Evolutionary conservation across 768 basidiomycete genomes (phyloP).

Genomic region (Coprinopsis strossmayeri): DNA sequence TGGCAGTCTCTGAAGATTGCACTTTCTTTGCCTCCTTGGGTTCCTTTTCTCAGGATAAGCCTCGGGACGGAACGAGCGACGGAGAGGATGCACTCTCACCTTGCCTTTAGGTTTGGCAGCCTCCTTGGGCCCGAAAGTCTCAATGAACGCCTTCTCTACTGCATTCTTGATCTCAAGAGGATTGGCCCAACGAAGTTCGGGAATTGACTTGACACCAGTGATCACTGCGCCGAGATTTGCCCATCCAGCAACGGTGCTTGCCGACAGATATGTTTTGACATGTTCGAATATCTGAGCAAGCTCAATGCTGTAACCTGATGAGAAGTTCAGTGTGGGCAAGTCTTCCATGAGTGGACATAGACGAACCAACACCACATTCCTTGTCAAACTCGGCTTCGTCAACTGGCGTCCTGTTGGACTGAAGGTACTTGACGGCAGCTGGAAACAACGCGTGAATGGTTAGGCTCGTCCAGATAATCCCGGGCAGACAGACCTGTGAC

Average conservation of each 20-base stretch:
- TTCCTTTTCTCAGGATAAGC: constrained; percentile 27
- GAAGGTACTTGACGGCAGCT: constrained; percentile 78
- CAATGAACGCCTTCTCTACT: constrained; percentile 61
- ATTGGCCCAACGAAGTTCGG: constrained; percentile 74
- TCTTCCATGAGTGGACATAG: neutral
- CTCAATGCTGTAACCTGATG: constrained; percentile 72
- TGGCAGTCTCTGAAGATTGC: constrained; percentile 26
- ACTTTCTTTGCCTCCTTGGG: constrained; percentile 38
- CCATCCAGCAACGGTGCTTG: constrained; percentile 65
- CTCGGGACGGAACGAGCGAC: neutral
- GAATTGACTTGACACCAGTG: constrained; percentile 51
- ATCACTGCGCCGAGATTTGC: constrained; percentile 61
- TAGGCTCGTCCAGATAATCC: neutral
- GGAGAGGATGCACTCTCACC: constrained; percentile 30
- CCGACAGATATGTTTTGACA: constrained; percentile 51
- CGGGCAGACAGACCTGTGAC: constrained; percentile 70
- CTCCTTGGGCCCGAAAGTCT: constrained; percentile 70
- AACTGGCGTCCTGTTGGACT: constrained; percentile 52
- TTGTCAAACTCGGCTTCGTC: constrained; percentile 67
- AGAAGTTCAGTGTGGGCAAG: constrained; percentile 3
- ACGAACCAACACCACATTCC: constrained; percentile 83
- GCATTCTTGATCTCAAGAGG: constrained; percentile 81
- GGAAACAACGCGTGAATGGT: constrained; percentile 3
- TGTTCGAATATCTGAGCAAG: constrained; percentile 51
- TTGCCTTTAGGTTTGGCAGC: constrained; percentile 59